phyloP scores from a whole-genome alignment of 2,329 filamentous ascomycete genomes.

The Exophiala mesophila region DNA sequence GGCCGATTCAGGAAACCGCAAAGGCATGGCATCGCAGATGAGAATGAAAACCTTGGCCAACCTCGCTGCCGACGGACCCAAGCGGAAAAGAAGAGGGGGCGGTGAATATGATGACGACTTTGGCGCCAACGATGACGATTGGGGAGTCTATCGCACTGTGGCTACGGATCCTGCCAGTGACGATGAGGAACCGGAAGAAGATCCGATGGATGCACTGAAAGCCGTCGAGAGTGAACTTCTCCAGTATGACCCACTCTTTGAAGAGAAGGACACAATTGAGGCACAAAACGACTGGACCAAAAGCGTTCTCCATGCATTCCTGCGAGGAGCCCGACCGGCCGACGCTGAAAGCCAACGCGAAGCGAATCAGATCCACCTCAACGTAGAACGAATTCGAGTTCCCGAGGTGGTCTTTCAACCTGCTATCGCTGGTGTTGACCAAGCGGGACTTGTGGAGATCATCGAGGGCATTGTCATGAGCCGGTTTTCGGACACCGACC shows the following conservation, averaged over 20 bases:
- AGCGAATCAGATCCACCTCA: slow-evolving; percentile 85
- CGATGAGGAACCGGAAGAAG: slow-evolving; percentile 89
- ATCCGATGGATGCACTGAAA: slow-evolving; percentile 68
- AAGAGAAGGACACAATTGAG: slow-evolving; percentile 84
- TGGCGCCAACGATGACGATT: slow-evolving; percentile 94
- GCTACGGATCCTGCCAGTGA: slow-evolving; percentile 72
- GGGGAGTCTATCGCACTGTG: slow-evolving; percentile 93
- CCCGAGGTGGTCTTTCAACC: slow-evolving; percentile 93
- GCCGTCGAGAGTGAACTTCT: slow-evolving; percentile 79
- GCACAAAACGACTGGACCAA: slow-evolving; percentile 95
- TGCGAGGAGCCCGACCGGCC: slow-evolving; percentile 81
- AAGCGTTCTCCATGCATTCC: slow-evolving; percentile 81
- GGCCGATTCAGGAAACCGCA: slow-evolving; percentile 91
- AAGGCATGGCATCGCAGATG: slow-evolving; percentile 91
- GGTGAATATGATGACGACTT: slow-evolving; percentile 91
- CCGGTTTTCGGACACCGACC: slow-evolving; percentile 56
- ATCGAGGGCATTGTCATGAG: slow-evolving; percentile 83
- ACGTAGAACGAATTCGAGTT: slow-evolving; percentile 91
- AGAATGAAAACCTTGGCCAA: slow-evolving; percentile 98
- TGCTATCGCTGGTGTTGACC: slow-evolving; percentile 84
- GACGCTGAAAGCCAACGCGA: slow-evolving; percentile 74
- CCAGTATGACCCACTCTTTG: slow-evolving; percentile 80
- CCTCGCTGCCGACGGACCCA: slow-evolving; percentile 81
- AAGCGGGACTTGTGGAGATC: slow-evolving; percentile 90
- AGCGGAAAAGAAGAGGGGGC: slow-evolving; percentile 76